phyloP scores from a whole-genome alignment of 2,329 filamentous ascomycete genomes.

The Whalleya microplaca region DNA sequence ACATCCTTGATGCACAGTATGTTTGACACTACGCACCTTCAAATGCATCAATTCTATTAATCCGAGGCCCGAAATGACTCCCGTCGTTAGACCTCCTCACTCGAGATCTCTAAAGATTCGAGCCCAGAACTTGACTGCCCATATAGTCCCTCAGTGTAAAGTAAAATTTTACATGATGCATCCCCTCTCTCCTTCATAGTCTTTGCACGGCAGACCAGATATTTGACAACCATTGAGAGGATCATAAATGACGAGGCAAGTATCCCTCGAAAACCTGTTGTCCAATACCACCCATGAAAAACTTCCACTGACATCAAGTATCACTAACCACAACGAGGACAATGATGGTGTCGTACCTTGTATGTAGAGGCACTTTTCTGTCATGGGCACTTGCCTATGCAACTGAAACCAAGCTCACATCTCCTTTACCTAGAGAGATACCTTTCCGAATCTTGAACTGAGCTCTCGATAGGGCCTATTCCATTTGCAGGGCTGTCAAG shows the following conservation, averaged over 20 bases:
- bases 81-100: too few species aligned
- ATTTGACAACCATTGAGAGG: not conserved
- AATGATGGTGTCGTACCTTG: not conserved
- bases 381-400: slow-evolving; percentile 5
- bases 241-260: not conserved
- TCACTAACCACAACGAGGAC: not conserved
- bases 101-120: not conserved
- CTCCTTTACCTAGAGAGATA: slow-evolving; percentile 1
- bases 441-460: slow-evolving; percentile 8
- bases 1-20: not conserved
- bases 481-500: slow-evolving; percentile 17
- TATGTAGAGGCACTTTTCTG: not conserved
- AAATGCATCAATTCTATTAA: not conserved
- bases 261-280: not conserved
- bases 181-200: not conserved
- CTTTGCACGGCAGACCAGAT: not conserved
- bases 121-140: not conserved
- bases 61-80: too few species aligned
- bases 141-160: not conserved
- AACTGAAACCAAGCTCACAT: slow-evolving; percentile 5
- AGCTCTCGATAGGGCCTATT: slow-evolving; percentile 12
- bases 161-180: not conserved
- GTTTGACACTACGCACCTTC: not conserved
- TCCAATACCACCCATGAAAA: not conserved
- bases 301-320: not conserved